Evolutionary conservation across 1,284 basidiomycete genomes (phyloP), one percentile per base, ranked within the genome.

Genomic region (Rhizoctonia solani): DNA sequence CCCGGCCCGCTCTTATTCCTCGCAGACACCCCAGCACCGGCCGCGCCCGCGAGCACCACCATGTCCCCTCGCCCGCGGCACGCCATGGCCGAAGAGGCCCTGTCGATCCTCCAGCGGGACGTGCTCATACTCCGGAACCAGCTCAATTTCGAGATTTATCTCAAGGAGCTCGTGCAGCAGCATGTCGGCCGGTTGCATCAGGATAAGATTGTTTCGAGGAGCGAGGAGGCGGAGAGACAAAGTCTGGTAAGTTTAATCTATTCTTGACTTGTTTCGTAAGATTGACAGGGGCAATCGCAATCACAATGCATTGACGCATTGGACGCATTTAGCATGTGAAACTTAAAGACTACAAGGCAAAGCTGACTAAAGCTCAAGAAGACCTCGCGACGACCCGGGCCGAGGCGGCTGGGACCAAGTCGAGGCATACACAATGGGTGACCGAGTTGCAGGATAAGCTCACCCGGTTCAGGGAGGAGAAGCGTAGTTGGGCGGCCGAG

Each of bases 91-190:
- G 79, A 79, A 14, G 82, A 86, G 68, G 85, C 85, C 4, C 83
- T 93, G 30, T 81, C 86, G 19, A 81, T 80, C 6, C 77, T 93
- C 66, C 91, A 93, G 74, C 81, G 87, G 49, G 89, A 92, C 72
- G 81, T 89, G 1, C 75, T 92, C 4, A 77, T 92, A 37, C 77
- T 93, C 27, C 82, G 87, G 58, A 91, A 86, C 74, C 89, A 92
- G 71, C 83, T 92, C 44, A 90, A 91, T 73, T 90, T 92, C 68
- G 89, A 93, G 77, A 78, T 87, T 23, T 93, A 90, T 88, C 79
- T 89, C 46, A 86, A 88, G 68, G 80, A 88, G 71, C 85, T 92
- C 76, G 91, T 91, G 69, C 82, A 88, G 59, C 84, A 85, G 74
- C 89, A 92, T 72, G 88, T 93, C 63, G 88, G 87, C n/a, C 81